Percentiles rank a stretch among this genome's conserved stretches.
Evolutionary conservation across 2,329 filamentous ascomycete genomes (phyloP).

Genomic region (Lachnellula arida): DNA sequence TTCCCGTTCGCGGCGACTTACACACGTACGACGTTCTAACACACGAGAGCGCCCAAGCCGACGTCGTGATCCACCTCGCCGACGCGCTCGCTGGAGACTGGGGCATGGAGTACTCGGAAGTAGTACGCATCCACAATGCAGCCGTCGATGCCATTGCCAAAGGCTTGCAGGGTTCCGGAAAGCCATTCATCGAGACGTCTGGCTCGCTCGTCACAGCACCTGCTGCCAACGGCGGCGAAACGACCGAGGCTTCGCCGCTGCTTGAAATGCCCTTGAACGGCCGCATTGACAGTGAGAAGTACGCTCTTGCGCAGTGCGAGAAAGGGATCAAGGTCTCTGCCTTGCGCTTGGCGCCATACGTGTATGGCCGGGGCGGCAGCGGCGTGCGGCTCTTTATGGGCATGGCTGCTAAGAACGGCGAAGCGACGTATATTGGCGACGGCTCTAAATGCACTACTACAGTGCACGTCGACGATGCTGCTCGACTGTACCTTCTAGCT

Average conservation of each 20-base stretch:
- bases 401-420: slow-evolving; percentile 29
- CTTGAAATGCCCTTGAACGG: not conserved
- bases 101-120: not conserved
- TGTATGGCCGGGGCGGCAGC: not conserved
- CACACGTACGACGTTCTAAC: not conserved
- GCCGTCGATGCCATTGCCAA: not conserved
- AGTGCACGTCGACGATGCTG: slow-evolving; percentile 42
- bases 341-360: not conserved
- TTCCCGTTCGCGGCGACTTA: not conserved
- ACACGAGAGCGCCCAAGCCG: not conserved
- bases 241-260: not conserved
- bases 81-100: not conserved
- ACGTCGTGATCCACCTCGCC: not conserved
- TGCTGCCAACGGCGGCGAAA: not conserved
- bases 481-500: slow-evolving; percentile 37
- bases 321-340: not conserved
- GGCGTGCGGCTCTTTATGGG: slow-evolving; percentile 17
- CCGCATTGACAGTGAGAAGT: not conserved
- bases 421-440: slow-evolving; percentile 29
- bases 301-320: not conserved
- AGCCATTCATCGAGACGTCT: not conserved
- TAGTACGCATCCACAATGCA: not conserved
- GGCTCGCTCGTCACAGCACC: not conserved
- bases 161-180: not conserved
- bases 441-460: slow-evolving; percentile 29